A percentile compares a stretch with the other conserved stretches of the same genome.
Evolutionary conservation across 768 basidiomycete species (phyloP).

Genomic region (Russula emetica): DNA sequence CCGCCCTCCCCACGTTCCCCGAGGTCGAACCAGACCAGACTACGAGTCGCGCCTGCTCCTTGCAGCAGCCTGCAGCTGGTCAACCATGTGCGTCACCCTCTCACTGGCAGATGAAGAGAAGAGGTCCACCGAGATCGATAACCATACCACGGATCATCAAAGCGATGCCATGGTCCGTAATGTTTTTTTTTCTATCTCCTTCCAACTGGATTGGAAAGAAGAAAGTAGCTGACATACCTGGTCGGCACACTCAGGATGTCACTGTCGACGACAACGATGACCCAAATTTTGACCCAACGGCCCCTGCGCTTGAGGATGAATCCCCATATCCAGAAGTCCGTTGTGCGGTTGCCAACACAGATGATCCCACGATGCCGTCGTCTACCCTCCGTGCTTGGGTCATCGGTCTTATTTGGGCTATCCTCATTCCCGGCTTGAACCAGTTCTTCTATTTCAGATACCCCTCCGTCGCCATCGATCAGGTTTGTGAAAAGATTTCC

Average conservation of each 20-base stretch:
- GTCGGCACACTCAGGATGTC: neutral
- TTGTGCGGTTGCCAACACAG: slow-evolving; percentile 47
- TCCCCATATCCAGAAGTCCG: slow-evolving; percentile 55
- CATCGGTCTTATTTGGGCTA: slow-evolving; percentile 44
- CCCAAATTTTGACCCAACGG: slow-evolving; percentile 37
- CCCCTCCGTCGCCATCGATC: slow-evolving; percentile 40
- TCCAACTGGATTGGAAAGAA: neutral
- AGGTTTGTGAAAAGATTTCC: no score
- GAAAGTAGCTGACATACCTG: neutral
- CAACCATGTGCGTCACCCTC: slow-evolving; percentile 11
- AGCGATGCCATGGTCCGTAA: neutral
- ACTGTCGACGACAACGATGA: slow-evolving; percentile 33
- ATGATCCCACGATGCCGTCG: slow-evolving; percentile 42
- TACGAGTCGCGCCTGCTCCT: slow-evolving; percentile 1
- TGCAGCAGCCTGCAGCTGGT: neutral
- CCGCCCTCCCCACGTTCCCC: neutral
- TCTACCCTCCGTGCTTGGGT: slow-evolving; percentile 39
- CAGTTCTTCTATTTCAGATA: slow-evolving; percentile 75
- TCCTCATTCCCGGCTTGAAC: slow-evolving; percentile 67
- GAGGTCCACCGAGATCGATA: slow-evolving; percentile 29
- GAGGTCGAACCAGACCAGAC: neutral
- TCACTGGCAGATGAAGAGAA: slow-evolving; percentile 25
- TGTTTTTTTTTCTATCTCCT: neutral
- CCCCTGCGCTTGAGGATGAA: slow-evolving; percentile 39
- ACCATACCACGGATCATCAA: neutral